These are phyloP conservation scores for Plenodomus tracheiphilus DNA, from an alignment of 2,329 filamentous ascomycete genomes.

Conservation along the genomic window DNA sequence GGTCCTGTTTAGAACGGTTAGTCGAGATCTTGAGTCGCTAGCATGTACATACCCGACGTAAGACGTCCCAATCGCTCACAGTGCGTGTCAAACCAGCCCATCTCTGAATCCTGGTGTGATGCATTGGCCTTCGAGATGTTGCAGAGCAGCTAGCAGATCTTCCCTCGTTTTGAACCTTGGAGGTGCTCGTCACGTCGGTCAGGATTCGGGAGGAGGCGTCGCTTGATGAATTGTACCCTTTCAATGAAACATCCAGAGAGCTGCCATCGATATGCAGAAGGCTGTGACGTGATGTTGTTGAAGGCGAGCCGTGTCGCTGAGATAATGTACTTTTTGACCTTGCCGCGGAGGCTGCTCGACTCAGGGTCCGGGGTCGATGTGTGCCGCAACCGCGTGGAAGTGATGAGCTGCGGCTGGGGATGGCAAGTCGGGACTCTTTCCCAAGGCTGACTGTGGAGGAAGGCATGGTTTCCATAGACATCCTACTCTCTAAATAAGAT, in stretches of 20 bases:
- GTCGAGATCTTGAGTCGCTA: background rate
- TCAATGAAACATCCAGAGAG: conserved; percentile 1
- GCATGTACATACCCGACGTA: conserved; percentile 47
- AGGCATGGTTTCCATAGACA: conserved; percentile 17
- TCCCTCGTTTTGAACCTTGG: background rate
- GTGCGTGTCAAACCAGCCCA: conserved; percentile 41
- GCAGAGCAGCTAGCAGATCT: conserved; percentile 23
- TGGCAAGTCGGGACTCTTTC: conserved; percentile 16
- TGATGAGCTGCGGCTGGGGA: conserved; percentile 22
- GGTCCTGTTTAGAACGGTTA: conserved; percentile 58
- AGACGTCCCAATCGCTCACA: conserved; percentile 48
- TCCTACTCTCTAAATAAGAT: conserved; percentile 23
- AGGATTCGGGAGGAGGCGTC: background rate
- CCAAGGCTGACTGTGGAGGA: conserved; percentile 16
- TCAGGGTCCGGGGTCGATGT: background rate
- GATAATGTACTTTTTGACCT: conserved; percentile 4
- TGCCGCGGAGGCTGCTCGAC: conserved; percentile 4
- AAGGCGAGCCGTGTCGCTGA: conserved; percentile 3
- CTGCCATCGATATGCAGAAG: conserved; percentile 4
- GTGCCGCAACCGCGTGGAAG: conserved; percentile 1
- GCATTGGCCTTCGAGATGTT: conserved; percentile 22
- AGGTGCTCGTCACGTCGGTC: background rate
- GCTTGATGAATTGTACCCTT: background rate
- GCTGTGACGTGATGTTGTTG: conserved; percentile 8
- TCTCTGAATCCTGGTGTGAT: conserved; percentile 31